Evolutionary conservation across 495 filamentous ascomycete species (phyloP), one percentile per base, ranked within the genome.

Genomic region (Trichoderma orchidacearum): DNA sequence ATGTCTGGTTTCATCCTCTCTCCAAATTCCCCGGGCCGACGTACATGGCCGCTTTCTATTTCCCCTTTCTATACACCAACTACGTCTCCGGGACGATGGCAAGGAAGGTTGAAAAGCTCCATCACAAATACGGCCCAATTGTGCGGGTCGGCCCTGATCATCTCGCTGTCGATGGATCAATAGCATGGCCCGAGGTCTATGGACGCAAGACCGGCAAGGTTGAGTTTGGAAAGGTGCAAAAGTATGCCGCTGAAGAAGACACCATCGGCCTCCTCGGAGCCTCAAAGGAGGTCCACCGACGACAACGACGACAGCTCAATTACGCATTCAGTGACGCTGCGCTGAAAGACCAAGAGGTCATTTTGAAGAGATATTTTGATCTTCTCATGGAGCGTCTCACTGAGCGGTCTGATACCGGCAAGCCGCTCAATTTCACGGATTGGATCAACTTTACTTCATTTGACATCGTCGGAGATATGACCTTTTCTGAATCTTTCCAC

Each of bases 361-460:
- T 75, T n/a, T 69, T 80, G 30, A 48, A 53, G 1, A 30, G 51
- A 1, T 71, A 77, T 30, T 61, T 70, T 17, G 67, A 78, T 56
- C 60, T 75, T 5, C 59, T 81, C 3, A 67, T 81, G 23, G 36
- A 51, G 59, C 66, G 58, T 48, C 63, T 67, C 30, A 48, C 61
- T 3, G 68, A 69, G 30, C 52, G 64, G 31, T 28, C 34, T 32
- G 55, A 53, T 58, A 56, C 36, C 34, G 58, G 23, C 11, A 52
- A 56, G 29, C 31, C 63, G 3, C 57, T 69, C 41, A 66, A 78
- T 52, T 65, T 78, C 51, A 62, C 61, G 17, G 56, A 66, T 23
- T 83, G 79, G 80, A 77, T 72, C 57, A 82, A 80, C 51, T 81
- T 65, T 34, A 70, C 68, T n/a, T 81, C 79, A 0, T 84, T 83